Conservation (phyloP, 108 stramenopile genomes). For the Ochromonas danica region DNA sequence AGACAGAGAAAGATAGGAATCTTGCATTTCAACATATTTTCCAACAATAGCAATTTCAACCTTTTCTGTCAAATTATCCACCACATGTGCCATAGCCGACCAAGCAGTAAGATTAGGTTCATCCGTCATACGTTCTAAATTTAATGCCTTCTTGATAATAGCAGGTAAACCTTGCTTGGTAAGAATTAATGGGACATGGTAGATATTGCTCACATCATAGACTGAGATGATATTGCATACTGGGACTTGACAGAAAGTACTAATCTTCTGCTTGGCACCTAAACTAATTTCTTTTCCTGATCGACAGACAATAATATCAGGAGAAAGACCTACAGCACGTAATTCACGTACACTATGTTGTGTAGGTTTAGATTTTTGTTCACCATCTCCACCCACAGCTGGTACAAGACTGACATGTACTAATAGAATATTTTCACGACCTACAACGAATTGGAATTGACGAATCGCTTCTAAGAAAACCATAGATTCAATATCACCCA, state of each 20-base stretch:
- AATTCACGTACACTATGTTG: slow-evolving; percentile 81
- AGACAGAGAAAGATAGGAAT: neutral
- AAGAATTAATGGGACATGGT: slow-evolving; percentile 92
- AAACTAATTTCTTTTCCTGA: slow-evolving; percentile 62
- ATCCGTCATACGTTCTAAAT: slow-evolving; percentile 54
- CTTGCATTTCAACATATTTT: slow-evolving; percentile 87
- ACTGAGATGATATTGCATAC: slow-evolving; percentile 78
- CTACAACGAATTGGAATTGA: slow-evolving; percentile 97
- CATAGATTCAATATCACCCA: slow-evolving; percentile 89
- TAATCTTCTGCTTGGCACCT: slow-evolving; percentile 83
- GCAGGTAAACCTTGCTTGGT: slow-evolving; percentile 71
- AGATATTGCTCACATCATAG: slow-evolving; percentile 97
- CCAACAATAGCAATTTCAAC: slow-evolving; percentile 92
- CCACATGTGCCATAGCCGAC: slow-evolving; percentile 75
- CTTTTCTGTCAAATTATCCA: slow-evolving; percentile 68
- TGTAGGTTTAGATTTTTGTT: slow-evolving; percentile 99
- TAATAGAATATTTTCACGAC: slow-evolving; percentile 82
- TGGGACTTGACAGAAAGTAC: slow-evolving; percentile 92
- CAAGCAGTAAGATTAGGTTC: slow-evolving; percentile 73
- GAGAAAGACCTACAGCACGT: slow-evolving; percentile 80
- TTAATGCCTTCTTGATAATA: slow-evolving; percentile 64
- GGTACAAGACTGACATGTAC: slow-evolving; percentile 96
- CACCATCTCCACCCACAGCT: slow-evolving; percentile 78
- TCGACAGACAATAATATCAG: slow-evolving; percentile 92
- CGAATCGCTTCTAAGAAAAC: slow-evolving; percentile 93